Evolutionary conservation across 768 basidiomycete genomes (phyloP).

Genomic region (Dendrothele bispora): DNA sequence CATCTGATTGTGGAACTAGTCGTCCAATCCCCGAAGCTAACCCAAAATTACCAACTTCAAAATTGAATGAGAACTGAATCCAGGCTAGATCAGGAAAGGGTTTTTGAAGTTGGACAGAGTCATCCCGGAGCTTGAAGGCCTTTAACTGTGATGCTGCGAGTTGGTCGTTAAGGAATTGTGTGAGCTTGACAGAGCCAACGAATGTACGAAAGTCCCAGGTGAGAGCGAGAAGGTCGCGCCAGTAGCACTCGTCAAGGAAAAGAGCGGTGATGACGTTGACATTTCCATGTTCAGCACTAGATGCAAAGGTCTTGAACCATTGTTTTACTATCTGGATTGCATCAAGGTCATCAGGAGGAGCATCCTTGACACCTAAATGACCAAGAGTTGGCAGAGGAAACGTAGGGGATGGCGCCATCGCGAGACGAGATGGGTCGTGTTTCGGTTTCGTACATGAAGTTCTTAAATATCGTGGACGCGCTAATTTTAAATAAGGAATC

Average conservation of each 20-base stretch:
- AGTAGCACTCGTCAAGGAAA: conserved; percentile 36
- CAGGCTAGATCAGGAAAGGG: conserved; percentile 56
- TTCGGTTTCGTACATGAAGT: too few relatives aligned
- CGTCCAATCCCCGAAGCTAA: conserved; percentile 52
- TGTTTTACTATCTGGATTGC: conserved; percentile 3
- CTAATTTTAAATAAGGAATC: too few relatives aligned
- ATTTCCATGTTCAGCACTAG: conserved; percentile 11
- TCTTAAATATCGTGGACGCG: too few relatives aligned
- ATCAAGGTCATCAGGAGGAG: not conserved
- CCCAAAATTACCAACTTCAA: conserved; percentile 49
- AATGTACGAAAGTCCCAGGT: conserved; percentile 59
- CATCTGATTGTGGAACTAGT: conserved; percentile 46
- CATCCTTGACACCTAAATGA: not conserved
- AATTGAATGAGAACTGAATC: conserved; percentile 57
- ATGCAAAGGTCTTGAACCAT: conserved; percentile 22
- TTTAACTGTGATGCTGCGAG: conserved; percentile 23
- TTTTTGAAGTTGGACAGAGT: conserved; percentile 30
- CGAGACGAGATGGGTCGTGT: too few relatives aligned
- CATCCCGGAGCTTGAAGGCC: conserved; percentile 22
- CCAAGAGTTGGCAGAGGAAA: conserved; percentile 7
- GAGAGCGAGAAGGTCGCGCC: conserved; percentile 52
- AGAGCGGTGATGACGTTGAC: conserved; percentile 19
- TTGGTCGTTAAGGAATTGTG: conserved; percentile 33
- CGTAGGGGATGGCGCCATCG: too few relatives aligned
- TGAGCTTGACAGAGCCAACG: conserved; percentile 33